Percentiles rank a stretch among this genome's conserved stretches.
phyloP scores from a whole-genome alignment of 306 rosid genomes.

The Purshia tridentata region DNA sequence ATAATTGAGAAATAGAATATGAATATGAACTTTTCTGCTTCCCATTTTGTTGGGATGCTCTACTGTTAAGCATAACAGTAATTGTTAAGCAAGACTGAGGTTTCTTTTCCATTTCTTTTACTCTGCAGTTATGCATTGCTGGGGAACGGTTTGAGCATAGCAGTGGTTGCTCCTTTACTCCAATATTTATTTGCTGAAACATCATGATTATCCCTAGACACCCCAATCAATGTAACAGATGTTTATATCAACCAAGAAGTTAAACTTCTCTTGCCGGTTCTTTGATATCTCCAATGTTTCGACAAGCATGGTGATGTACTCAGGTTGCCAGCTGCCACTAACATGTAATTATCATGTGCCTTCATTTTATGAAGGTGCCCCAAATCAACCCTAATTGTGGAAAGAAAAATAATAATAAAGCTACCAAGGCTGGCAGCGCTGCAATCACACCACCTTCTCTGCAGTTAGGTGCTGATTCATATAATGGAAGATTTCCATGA shows the following conservation, averaged over 20 bases:
- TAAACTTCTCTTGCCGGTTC: not conserved
- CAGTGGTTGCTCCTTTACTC: conserved; percentile 83
- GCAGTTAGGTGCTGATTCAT: too few species aligned
- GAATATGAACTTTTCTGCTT: not conserved
- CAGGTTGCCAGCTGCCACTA: too few species aligned
- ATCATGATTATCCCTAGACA: conserved; percentile 22
- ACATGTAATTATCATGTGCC: not conserved
- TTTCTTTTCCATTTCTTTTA: conserved; percentile 14
- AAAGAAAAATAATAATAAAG: too few species aligned
- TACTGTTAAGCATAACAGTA: not conserved
- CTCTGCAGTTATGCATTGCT: conserved; percentile 76
- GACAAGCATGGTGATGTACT: too few species aligned
- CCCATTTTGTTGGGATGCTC: not conserved
- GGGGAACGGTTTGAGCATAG: conserved; percentile 84
- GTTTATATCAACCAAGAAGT: not conserved
- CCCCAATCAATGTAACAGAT: not conserved
- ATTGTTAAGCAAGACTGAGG: not conserved
- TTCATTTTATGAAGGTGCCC: not conserved
- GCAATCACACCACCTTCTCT: too few species aligned
- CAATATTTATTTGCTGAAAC: conserved; percentile 60
- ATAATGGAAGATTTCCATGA: too few species aligned
- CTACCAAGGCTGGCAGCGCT: too few species aligned
- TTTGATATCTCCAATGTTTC: not conserved
- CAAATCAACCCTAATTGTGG: too few species aligned
- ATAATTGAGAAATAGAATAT: not conserved